Percentiles rank a stretch among this genome's conserved stretches.
phyloP scores from a whole-genome alignment of 805 yeast species.

The Starmerella sirachaensis region DNA sequence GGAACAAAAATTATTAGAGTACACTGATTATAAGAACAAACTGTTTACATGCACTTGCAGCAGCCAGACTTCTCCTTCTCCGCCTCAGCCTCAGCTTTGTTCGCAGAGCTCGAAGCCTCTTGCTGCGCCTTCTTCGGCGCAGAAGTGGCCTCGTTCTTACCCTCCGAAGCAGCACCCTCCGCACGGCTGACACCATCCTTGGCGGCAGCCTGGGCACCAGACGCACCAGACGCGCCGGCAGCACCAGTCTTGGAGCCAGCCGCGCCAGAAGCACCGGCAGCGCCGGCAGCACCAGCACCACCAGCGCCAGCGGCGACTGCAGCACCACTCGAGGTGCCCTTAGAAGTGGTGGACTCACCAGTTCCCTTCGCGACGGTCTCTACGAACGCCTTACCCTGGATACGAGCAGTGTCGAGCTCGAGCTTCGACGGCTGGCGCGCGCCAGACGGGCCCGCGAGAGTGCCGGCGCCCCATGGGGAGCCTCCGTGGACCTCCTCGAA shows the following conservation, averaged over 20 bases:
- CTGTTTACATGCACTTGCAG: slow-evolving; percentile 17
- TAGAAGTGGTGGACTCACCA: slow-evolving; percentile 7
- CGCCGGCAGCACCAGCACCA: slow-evolving; percentile 8
- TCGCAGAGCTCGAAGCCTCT: slow-evolving; percentile 6
- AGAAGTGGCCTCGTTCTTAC: slow-evolving; percentile 1
- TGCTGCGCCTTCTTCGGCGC: slow-evolving; percentile 6
- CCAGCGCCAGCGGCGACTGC: slow-evolving; percentile 13
- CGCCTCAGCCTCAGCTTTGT: slow-evolving; percentile 5
- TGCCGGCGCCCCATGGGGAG: slow-evolving; percentile 80
- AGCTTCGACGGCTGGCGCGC: slow-evolving; percentile 52
- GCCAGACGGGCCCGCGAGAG: slow-evolving; percentile 67
- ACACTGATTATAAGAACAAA: too few species aligned
- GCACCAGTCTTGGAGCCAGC: slow-evolving; percentile 3
- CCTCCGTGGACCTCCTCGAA: slow-evolving; percentile 64
- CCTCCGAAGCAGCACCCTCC: too few species aligned
- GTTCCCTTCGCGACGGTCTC: slow-evolving; percentile 28
- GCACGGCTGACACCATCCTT: too few species aligned
- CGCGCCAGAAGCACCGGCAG: slow-evolving; percentile 9
- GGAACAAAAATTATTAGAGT: too few species aligned
- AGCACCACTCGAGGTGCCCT: slow-evolving; percentile 8
- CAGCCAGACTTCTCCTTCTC: slow-evolving; percentile 18
- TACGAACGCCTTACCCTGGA: slow-evolving; percentile 58
- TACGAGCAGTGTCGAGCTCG: slow-evolving; percentile 50
- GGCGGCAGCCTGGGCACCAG: slow-evolving; percentile 3
- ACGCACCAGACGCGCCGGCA: slow-evolving; percentile 6